Percentiles rank a stretch among this genome's conserved stretches.
Evolutionary conservation across 108 stramenopile species (phyloP).

Genomic region (Cylindrotheca fusiformis): DNA sequence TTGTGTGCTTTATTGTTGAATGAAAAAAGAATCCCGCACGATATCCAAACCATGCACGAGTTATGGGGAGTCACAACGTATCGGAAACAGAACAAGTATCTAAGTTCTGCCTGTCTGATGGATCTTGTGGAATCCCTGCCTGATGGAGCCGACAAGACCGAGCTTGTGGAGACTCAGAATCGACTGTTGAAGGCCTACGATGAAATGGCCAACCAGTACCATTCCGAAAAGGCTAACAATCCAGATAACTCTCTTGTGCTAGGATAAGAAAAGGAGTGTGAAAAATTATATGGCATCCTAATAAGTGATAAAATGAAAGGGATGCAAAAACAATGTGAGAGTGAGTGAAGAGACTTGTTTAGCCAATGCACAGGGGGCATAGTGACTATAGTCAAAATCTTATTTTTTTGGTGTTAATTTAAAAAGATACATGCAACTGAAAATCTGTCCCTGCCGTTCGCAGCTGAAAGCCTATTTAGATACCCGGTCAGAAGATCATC

Average conservation of each 20-base stretch:
- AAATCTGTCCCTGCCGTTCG: no score
- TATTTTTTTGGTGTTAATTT: no score
- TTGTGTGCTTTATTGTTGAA: neutral
- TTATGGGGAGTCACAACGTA: constrained; percentile 61
- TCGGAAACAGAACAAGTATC: constrained; percentile 51
- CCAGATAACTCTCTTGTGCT: constrained; percentile 43
- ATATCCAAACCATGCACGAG: constrained; percentile 65
- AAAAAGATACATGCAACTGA: no score
- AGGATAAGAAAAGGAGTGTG: constrained; percentile 25
- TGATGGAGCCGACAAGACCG: constrained; percentile 33
- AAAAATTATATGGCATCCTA: no score
- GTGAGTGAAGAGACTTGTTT: no score
- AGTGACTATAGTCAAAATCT: no score
- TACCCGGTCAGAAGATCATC: no score
- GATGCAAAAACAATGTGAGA: no score
- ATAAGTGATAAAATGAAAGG: no score
- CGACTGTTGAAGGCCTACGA: constrained; percentile 37
- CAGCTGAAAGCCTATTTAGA: no score
- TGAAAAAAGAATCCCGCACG: constrained; percentile 38
- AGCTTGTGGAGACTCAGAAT: constrained; percentile 19
- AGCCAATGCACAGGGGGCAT: no score
- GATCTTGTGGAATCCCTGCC: constrained; percentile 38
- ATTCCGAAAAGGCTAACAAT: constrained; percentile 45
- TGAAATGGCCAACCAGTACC: constrained; percentile 42
- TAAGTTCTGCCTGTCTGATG: constrained; percentile 39